A percentile compares a stretch with the other conserved stretches of the same genome.
These are phyloP conservation scores for Daldinia grandis DNA, from an alignment of 495 filamentous ascomycete genomes.

Conservation along the genomic window DNA sequence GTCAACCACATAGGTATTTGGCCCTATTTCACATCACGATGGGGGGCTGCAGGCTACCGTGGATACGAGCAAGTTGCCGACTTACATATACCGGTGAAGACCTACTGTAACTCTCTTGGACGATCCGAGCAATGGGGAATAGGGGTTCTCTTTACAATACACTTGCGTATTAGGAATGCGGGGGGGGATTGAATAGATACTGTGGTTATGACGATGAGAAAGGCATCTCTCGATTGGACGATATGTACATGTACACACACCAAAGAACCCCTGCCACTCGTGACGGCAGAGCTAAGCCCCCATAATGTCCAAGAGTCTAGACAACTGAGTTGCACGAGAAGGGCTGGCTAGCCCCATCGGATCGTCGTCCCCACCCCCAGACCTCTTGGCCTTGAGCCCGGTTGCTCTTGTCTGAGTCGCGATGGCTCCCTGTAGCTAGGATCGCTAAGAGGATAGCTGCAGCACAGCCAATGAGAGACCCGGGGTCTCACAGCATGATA, in stretches of 20 bases:
- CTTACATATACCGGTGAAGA: not conserved
- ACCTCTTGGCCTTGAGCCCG: slow-evolving; percentile 24
- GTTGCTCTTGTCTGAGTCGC: slow-evolving; percentile 24
- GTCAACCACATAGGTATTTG: slow-evolving; percentile 17
- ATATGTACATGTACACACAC: not conserved
- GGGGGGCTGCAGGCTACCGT: slow-evolving; percentile 3
- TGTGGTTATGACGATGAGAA: slow-evolving; percentile 14
- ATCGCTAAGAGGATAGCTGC: slow-evolving; percentile 10
- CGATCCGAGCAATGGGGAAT: slow-evolving; percentile 1
- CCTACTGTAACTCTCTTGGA: not conserved
- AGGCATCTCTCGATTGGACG: not conserved
- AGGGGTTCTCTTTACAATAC: slow-evolving; percentile 16
- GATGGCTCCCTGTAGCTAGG: slow-evolving; percentile 23
- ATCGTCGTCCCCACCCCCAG: slow-evolving; percentile 14
- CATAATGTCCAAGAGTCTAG: not conserved
- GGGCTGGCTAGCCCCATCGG: slow-evolving; percentile 8
- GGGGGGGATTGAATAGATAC: slow-evolving; percentile 9
- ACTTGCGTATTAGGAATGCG: slow-evolving; percentile 12
- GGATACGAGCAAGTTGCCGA: not conserved
- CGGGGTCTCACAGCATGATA: slow-evolving; percentile 19
- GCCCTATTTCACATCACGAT: slow-evolving; percentile 26
- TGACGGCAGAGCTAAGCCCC: slow-evolving; percentile 8
- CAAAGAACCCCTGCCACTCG: slow-evolving; percentile 22
- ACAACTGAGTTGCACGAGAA: slow-evolving; percentile 14
- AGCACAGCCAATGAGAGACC: slow-evolving; percentile 27